These are phyloP conservation scores for Septoria petroselini DNA, from an alignment of 2,329 filamentous ascomycete species.

Conservation along the genomic window DNA sequence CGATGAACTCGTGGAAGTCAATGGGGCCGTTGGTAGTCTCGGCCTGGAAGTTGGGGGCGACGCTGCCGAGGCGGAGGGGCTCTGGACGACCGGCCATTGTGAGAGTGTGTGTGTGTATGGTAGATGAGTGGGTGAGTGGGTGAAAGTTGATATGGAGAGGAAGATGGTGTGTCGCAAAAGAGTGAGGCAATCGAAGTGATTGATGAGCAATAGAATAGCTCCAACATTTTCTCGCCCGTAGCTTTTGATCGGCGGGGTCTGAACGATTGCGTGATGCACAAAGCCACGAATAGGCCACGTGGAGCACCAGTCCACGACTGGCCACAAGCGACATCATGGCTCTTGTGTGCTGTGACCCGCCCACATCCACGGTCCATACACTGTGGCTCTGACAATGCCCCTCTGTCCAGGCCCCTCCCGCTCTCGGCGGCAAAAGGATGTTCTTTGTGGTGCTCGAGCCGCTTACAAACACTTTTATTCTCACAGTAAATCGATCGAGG, in stretches of 20 bases:
- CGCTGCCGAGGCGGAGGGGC: constrained; percentile 62
- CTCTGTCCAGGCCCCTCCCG: too few relatives aligned
- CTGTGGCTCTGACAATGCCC: not conserved
- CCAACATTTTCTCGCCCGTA: constrained; percentile 4
- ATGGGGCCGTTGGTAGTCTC: constrained; percentile 64
- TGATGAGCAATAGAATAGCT: constrained; percentile 6
- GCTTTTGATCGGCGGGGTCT: constrained; percentile 1
- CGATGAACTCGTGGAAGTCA: constrained; percentile 70
- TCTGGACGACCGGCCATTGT: constrained; percentile 13
- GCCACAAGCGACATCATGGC: not conserved
- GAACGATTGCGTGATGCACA: constrained; percentile 9
- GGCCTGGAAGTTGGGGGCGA: constrained; percentile 67
- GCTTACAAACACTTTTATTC: too few relatives aligned
- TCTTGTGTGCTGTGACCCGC: not conserved
- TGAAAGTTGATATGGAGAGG: not conserved
- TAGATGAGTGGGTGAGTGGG: constrained; percentile 17
- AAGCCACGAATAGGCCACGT: not conserved
- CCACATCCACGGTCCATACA: too few relatives aligned
- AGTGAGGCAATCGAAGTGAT: constrained; percentile 5
- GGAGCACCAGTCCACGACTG: not conserved
- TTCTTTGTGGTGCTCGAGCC: too few relatives aligned
- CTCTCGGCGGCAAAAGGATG: too few relatives aligned
- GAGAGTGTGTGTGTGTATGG: not conserved
- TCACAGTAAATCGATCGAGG: too few relatives aligned
- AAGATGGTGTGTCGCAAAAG: not conserved